Percentiles rank a stretch among this genome's conserved stretches.
Conservation (phyloP, 495 filamentous ascomycete species). For the Filosporella fistucella region DNA sequence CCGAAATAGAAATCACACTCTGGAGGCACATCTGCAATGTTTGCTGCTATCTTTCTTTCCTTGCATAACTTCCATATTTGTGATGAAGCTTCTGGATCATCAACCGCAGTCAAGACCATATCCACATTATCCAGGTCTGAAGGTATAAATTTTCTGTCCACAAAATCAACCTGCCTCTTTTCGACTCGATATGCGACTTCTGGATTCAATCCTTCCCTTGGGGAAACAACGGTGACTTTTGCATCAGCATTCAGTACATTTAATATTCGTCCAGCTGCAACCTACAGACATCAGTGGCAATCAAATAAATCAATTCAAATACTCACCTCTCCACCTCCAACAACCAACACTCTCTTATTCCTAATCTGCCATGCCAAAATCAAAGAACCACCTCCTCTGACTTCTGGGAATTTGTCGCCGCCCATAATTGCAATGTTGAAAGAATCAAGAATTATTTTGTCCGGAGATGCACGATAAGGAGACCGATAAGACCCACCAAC, state of each 20-base stretch:
- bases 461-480: slow-evolving; percentile 12
- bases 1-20: slow-evolving; percentile 99
- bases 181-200: slow-evolving; percentile 82
- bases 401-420: slow-evolving; percentile 57
- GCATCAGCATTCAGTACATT: slow-evolving; percentile 93
- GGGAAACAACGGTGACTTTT: slow-evolving; percentile 77
- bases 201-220: slow-evolving; percentile 71
- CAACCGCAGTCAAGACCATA: slow-evolving; percentile 90
- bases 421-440: slow-evolving; percentile 10
- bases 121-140: slow-evolving; percentile 70
- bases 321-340: slow-evolving; percentile 87
- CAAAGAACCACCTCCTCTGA: slow-evolving; percentile 86
- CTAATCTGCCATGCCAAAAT: slow-evolving; percentile 93
- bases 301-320: slow-evolving; percentile 2
- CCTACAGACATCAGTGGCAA: slow-evolving; percentile 46
- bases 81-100: slow-evolving; percentile 83
- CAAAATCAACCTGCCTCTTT: slow-evolving; percentile 65
- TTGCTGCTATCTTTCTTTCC: slow-evolving; percentile 74
- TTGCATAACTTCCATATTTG: slow-evolving; percentile 91
- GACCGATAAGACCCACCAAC: slow-evolving; percentile 14
- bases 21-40: slow-evolving; percentile 93
- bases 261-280: slow-evolving; percentile 90
- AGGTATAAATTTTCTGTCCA: slow-evolving; percentile 78
- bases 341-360: slow-evolving; percentile 75
- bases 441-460: slow-evolving; percentile 1